Evolutionary conservation across 1,284 basidiomycete species (phyloP).

Genomic region (Papiliotrema nemorosa): DNA sequence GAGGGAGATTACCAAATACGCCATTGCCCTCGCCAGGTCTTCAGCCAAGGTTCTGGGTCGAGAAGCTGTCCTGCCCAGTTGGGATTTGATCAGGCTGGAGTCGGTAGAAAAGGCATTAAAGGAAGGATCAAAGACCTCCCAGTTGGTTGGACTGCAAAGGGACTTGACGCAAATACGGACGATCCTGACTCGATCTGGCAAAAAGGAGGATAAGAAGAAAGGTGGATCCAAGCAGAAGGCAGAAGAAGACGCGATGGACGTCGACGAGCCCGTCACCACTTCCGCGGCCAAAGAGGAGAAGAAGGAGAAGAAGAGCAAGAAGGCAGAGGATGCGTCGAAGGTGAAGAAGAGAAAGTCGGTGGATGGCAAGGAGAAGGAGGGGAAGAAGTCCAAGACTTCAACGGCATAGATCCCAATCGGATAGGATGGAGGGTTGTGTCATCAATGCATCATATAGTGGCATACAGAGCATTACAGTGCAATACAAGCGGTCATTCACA

Average conservation of each 20-base stretch:
- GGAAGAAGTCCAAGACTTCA: conserved; percentile 19
- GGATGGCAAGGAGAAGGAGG: conserved; percentile 15
- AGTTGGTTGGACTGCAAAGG: conserved; percentile 52
- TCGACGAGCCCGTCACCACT: conserved; percentile 2
- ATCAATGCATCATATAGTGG: no score
- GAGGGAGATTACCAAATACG: conserved; percentile 77
- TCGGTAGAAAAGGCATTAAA: conserved; percentile 49
- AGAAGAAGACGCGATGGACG: conserved; percentile 5
- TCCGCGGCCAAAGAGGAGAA: conserved; percentile 10
- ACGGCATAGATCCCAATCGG: not conserved
- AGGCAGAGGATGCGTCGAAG: conserved; percentile 1
- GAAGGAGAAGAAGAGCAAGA: conserved; percentile 18
- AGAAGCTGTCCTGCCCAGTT: conserved; percentile 39
- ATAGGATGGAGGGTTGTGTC: not conserved
- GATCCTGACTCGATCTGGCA: conserved; percentile 29
- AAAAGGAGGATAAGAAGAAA: conserved; percentile 38
- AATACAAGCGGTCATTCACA: no score
- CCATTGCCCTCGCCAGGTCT: conserved; percentile 63
- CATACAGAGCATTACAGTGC: not conserved
- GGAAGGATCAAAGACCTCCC: conserved; percentile 52
- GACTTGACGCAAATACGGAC: conserved; percentile 55
- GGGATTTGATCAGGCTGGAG: conserved; percentile 53
- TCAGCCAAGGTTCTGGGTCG: conserved; percentile 54
- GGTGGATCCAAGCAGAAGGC: not conserved
- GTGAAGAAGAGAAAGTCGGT: conserved; percentile 18